Conservation (phyloP, 306 rosid genomes). For the Quillaja saponaria region DNA sequence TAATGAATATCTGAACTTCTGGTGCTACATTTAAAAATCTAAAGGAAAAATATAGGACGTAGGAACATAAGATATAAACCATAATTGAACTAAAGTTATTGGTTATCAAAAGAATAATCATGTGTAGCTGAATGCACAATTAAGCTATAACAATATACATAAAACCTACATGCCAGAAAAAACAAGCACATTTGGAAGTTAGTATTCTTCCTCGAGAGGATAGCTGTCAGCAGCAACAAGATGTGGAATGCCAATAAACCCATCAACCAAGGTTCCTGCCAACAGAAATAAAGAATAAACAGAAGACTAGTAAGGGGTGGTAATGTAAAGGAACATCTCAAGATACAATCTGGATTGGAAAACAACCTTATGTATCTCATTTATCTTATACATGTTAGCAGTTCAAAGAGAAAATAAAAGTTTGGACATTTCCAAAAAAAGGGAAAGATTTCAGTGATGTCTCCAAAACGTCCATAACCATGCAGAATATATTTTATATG, state of each 20-base stretch:
- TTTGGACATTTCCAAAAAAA: too few species aligned
- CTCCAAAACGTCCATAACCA: too few species aligned
- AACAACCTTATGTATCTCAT: background rate
- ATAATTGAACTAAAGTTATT: too few species aligned
- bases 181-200: conserved; percentile 87
- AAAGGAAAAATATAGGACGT: background rate
- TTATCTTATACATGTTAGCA: too few species aligned
- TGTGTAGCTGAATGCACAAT: background rate
- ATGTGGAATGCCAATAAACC: conserved; percentile 59
- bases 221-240: conserved; percentile 45
- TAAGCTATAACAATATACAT: background rate
- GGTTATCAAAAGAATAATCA: background rate
- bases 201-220: conserved; percentile 69
- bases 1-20: background rate
- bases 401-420: too few species aligned
- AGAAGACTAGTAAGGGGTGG: background rate
- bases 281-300: background rate
- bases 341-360: background rate
- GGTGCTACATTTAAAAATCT: conserved; percentile 8
- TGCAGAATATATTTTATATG: too few species aligned
- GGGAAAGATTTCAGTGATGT: too few species aligned
- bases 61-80: background rate
- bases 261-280: conserved; percentile 87
- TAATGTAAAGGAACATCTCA: background rate
- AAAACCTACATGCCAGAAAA: conserved; percentile 64